These are phyloP conservation scores for Penicillium arizonense DNA, from an alignment of 495 filamentous ascomycete species.

Conservation along the genomic window DNA sequence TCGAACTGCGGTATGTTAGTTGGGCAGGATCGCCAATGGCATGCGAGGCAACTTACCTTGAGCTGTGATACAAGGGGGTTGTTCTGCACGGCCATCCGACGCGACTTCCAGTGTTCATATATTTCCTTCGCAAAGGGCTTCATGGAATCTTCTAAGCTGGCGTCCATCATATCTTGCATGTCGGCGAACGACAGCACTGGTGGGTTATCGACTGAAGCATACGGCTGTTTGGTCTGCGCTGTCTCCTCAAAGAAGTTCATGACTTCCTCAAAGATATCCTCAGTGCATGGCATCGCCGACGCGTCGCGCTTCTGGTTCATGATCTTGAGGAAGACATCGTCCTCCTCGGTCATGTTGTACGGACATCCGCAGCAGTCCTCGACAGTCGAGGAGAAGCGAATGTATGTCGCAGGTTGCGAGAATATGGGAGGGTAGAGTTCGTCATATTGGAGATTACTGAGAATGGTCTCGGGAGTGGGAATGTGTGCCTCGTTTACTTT, in stretches of 20 bases:
- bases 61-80: slow-evolving; percentile 67
- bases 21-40: neutral
- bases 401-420: slow-evolving; percentile 85
- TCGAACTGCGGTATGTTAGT: slow-evolving; percentile 64
- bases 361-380: slow-evolving; percentile 85
- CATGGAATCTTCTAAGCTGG: slow-evolving; percentile 62
- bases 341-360: slow-evolving; percentile 91
- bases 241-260: slow-evolving; percentile 96
- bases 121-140: slow-evolving; percentile 78
- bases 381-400: slow-evolving; percentile 96
- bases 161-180: slow-evolving; percentile 74
- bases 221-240: slow-evolving; percentile 76
- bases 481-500: slow-evolving; percentile 75
- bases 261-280: slow-evolving; percentile 87
- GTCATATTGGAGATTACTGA: slow-evolving; percentile 78
- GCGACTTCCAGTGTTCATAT: slow-evolving; percentile 86
- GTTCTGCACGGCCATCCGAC: slow-evolving; percentile 63
- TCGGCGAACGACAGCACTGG: slow-evolving; percentile 78
- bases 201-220: slow-evolving; percentile 78
- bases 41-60: slow-evolving; percentile 50
- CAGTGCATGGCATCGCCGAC: slow-evolving; percentile 61
- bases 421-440: slow-evolving; percentile 77
- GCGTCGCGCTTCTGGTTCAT: slow-evolving; percentile 75
- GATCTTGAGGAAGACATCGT: slow-evolving; percentile 77
- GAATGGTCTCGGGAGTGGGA: slow-evolving; percentile 80